Evolutionary conservation across 768 basidiomycete genomes (phyloP).

Genomic region (Naganishia friedmannii): DNA sequence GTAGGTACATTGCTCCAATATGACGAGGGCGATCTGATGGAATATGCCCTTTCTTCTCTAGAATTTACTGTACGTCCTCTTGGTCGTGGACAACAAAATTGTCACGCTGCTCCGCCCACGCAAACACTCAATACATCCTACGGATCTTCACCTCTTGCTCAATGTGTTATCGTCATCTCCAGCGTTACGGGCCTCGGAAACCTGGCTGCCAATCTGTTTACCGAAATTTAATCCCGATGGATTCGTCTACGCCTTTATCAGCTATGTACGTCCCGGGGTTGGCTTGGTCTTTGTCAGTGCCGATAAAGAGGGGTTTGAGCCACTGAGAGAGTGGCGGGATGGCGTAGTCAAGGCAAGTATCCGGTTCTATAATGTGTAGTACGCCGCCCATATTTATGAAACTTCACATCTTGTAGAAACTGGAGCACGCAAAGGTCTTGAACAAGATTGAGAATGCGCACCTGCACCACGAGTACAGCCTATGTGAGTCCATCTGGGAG

Average conservation of each 20-base stretch:
- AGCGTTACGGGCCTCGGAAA: conserved; percentile 69
- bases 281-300: conserved; percentile 77
- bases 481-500: not conserved
- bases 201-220: conserved; percentile 92
- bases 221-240: conserved; percentile 86
- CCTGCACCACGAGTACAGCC: conserved; percentile 9
- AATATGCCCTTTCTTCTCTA: conserved; percentile 45
- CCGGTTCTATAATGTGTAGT: not conserved
- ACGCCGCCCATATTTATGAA: not conserved
- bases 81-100: conserved; percentile 73
- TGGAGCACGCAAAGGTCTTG: conserved; percentile 62
- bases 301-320: conserved; percentile 73
- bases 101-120: conserved; percentile 83
- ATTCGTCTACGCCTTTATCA: conserved; percentile 86
- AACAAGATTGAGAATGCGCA: conserved; percentile 51
- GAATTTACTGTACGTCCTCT: conserved; percentile 87
- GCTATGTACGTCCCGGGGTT: conserved; percentile 53
- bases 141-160: conserved; percentile 86
- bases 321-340: conserved; percentile 73
- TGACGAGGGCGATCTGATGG: not conserved
- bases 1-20: conserved; percentile 52
- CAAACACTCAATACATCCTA: conserved; percentile 92
- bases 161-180: conserved; percentile 85
- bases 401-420: conserved; percentile 56
- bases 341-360: conserved; percentile 58